Evolutionary conservation across 371 early-diverging fungal species (phyloP), one percentile per base, ranked within the genome.

Genomic region (Massospora cicadina): DNA sequence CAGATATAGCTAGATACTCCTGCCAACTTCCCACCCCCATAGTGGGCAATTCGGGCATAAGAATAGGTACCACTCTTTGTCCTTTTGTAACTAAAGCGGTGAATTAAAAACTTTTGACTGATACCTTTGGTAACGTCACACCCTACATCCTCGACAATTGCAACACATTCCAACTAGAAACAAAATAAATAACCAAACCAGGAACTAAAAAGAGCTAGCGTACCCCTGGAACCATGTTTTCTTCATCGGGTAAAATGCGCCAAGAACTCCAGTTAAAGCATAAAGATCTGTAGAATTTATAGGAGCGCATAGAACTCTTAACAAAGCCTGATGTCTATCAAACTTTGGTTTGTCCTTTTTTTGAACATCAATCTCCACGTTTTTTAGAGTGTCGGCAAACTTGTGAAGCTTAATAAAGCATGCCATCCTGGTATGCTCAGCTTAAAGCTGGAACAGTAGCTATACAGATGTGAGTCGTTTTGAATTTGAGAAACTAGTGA

Each of bases 131-230:
- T 53, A 10, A 63, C 63, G 21, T 29, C 1, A 53, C 54, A 24
- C 1, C 43, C 63, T 12, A 63, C 43, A 32, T 54, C 33, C 10
- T 63, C 63, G 54, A 63, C 63, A 28, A 13, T 23, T 21, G 25
- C 54, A 3, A 63, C 1, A 29, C 63, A 29, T 63, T 63, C 63
- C 43, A 63, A 33, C 54, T 63, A 53, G 23, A 54, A 33, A 63
- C n/a, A 2, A 13, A 26, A 58, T n/a, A 26, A n/a, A 26, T 58
- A n/a, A 28, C 26, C 3, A 58, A 58, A 17, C 10, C 60, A 59
- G 29, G 26, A 5, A 25, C 21, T 25, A 23, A 21, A 54, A 13
- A n/a, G 21, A 12, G 27, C 23, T 2, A 2, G 12, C 31, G 24
- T 63, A 63, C 63, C 1, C 54, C 63, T 54, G 63, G 63, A 33